Evolutionary conservation across 768 basidiomycete species (phyloP).

Genomic region (Suillus hirtellus): DNA sequence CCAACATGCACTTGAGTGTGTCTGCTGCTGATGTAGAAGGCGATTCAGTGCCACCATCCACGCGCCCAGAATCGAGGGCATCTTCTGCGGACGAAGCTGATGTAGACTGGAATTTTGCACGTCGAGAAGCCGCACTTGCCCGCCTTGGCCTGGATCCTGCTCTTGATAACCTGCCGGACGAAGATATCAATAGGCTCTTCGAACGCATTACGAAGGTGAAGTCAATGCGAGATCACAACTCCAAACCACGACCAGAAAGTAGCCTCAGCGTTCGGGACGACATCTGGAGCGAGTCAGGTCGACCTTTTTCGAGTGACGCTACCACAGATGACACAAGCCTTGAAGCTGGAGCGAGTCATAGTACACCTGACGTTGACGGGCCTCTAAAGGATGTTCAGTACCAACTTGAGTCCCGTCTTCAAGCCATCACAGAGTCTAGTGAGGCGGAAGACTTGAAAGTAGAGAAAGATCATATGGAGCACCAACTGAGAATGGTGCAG

Average conservation of each 20-base stretch:
- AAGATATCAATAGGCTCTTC: slow-evolving; percentile 90
- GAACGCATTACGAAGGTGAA: slow-evolving; percentile 94
- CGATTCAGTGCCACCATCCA: slow-evolving; percentile 47
- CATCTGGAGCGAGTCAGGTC: slow-evolving; percentile 86
- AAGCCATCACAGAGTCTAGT: slow-evolving; percentile 60
- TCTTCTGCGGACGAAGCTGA: slow-evolving; percentile 66
- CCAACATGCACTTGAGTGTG: slow-evolving; percentile 63
- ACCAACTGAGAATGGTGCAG: slow-evolving; percentile 78
- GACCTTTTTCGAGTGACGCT: slow-evolving; percentile 74
- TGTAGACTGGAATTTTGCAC: slow-evolving; percentile 97
- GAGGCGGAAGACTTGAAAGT: slow-evolving; percentile 86
- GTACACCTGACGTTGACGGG: slow-evolving; percentile 66
- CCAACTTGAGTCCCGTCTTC: slow-evolving; percentile 70
- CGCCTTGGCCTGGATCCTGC: slow-evolving; percentile 85
- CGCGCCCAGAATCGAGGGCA: slow-evolving; percentile 78
- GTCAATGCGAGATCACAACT: slow-evolving; percentile 78
- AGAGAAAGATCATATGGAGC: slow-evolving; percentile 93
- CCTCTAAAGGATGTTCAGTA: slow-evolving; percentile 70
- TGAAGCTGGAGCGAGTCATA: slow-evolving; percentile 58
- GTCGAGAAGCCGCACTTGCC: slow-evolving; percentile 89
- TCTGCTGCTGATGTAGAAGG: slow-evolving; percentile 68
- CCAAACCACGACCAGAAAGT: slow-evolving; percentile 84
- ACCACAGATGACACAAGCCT: slow-evolving; percentile 88
- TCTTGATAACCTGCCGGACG: slow-evolving; percentile 90
- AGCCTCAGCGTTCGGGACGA: slow-evolving; percentile 86